Percentiles rank a stretch among this genome's conserved stretches.
Conservation (phyloP, 352 stramenopile species). For the Phytophthora citricola region DNA sequence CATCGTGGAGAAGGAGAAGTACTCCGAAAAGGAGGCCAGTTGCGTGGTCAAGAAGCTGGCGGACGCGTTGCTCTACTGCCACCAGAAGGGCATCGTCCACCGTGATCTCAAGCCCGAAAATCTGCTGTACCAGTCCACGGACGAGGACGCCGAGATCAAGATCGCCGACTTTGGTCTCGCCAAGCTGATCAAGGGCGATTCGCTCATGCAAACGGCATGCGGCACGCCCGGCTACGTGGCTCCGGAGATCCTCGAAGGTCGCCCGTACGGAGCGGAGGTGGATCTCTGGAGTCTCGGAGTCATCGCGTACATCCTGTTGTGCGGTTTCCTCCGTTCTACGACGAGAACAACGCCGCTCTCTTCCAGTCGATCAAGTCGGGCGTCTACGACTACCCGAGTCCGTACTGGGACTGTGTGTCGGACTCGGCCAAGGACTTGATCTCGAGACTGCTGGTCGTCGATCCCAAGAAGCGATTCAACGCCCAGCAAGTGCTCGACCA, state of each 20-base stretch:
- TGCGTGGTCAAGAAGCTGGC: constrained; percentile 87
- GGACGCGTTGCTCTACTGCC: constrained; percentile 86
- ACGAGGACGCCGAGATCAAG: constrained; percentile 94
- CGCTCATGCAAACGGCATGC: constrained; percentile 94
- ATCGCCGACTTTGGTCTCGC: constrained; percentile 92
- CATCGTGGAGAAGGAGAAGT: constrained; percentile 93
- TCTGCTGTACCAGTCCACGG: constrained; percentile 84
- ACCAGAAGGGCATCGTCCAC: constrained; percentile 92
- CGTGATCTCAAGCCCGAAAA: constrained; percentile 91
- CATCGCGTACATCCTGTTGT: constrained; percentile 96
- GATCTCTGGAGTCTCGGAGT: constrained; percentile 97
- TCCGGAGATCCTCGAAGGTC: constrained; percentile 95
- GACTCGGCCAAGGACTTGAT: constrained; percentile 94
- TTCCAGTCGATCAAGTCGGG: constrained; percentile 91
- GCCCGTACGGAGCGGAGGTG: constrained; percentile 93
- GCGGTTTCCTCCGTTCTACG: constrained; percentile 97
- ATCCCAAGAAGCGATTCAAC: constrained; percentile 91
- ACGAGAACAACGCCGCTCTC: constrained; percentile 91
- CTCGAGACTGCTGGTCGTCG: constrained; percentile 87
- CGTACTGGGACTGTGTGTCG: constrained; percentile 95
- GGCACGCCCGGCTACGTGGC: constrained; percentile 97
- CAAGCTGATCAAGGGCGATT: constrained; percentile 94
- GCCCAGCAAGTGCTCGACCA: constrained; percentile 86
- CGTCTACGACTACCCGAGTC: constrained; percentile 92
- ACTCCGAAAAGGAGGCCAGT: constrained; percentile 90